Evolutionary conservation across 176 grass and related monocot genomes (phyloP), one percentile per base, ranked within the genome.

Genomic region (Carex kokanica): DNA sequence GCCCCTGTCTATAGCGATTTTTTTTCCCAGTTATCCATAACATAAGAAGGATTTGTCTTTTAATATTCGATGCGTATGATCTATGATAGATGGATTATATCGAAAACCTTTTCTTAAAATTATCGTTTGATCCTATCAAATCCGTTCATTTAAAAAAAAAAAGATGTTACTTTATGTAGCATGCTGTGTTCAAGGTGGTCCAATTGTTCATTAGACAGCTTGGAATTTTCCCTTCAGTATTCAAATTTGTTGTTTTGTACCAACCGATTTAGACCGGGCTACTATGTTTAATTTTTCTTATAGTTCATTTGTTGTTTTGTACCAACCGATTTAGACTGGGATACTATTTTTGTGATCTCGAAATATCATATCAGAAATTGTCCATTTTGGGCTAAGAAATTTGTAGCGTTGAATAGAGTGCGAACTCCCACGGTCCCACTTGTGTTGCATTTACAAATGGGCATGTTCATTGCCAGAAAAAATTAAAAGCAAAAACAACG

Each of bases 161-260:
- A 34, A 32, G 3, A 34, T 34, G 32, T 34, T 34, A 34, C 32
- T 34, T 47, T 2, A 49, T 24, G 41, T 73, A 73, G 0, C 43
- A 72, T 8, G 66, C 2, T 69, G 17, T 45, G 45, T 21, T 64
- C 21, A 4, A 20, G 41, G 41, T 74, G 70, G 70, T 74, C 43
- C 70, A 74, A 51, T n/a, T 51, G 25, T 18, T 74, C 1, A 74
- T 51, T 47, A 14, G 43, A 13, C 21, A 74, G 43, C 20, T 74
- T 74, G 41, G 70, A 74, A 51, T 36, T 49, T 49, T 10, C 69
- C 1, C 1, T 49, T 73, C 41, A 24, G 69, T 73, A 24, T 74
- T 74, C 3, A 74, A 74, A 74, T 74, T 74, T 74, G 70, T 74
- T 74, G 9, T 25, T 74, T 51, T 74, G 38, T 74, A 74, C 70